These are phyloP conservation scores for Mentha longifolia DNA, from an alignment of 257 asterid species.

Conservation along the genomic window DNA sequence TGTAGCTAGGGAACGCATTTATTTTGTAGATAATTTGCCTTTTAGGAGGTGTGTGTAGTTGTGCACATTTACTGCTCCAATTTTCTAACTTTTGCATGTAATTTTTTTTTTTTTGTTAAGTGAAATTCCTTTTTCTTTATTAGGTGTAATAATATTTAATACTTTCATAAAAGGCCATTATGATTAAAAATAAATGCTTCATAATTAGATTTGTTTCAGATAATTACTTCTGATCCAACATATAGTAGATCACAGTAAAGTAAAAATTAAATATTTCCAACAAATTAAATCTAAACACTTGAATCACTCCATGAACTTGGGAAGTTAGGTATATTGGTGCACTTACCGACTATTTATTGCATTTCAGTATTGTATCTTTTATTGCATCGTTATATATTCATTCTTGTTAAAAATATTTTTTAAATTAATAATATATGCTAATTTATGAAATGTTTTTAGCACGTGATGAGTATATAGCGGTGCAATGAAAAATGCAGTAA, in stretches of 20 bases:
- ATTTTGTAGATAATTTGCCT: neutral
- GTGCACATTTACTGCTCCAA: neutral
- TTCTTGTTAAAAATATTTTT: too few species aligned
- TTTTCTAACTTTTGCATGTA: neutral
- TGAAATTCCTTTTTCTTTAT: neutral
- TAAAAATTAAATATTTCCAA: neutral
- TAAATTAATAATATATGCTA: too few species aligned
- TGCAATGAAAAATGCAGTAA: too few species aligned
- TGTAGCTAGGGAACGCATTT: constrained; percentile 1
- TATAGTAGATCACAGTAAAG: too few species aligned
- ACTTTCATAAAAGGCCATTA: neutral
- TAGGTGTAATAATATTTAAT: neutral
- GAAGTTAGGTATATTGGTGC: too few species aligned
- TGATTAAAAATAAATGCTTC: neutral
- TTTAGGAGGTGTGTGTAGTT: neutral
- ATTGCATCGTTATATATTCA: too few species aligned
- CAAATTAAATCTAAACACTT: neutral
- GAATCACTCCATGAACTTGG: neutral
- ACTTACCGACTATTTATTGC: too few species aligned
- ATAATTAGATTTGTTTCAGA: too few species aligned
- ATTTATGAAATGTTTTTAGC: too few species aligned
- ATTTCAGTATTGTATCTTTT: too few species aligned
- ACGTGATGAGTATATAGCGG: too few species aligned
- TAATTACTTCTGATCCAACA: too few species aligned
- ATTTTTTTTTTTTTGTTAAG: neutral